Evolutionary conservation across 768 basidiomycete species (phyloP).

Genomic region (Ramaria sp.): DNA sequence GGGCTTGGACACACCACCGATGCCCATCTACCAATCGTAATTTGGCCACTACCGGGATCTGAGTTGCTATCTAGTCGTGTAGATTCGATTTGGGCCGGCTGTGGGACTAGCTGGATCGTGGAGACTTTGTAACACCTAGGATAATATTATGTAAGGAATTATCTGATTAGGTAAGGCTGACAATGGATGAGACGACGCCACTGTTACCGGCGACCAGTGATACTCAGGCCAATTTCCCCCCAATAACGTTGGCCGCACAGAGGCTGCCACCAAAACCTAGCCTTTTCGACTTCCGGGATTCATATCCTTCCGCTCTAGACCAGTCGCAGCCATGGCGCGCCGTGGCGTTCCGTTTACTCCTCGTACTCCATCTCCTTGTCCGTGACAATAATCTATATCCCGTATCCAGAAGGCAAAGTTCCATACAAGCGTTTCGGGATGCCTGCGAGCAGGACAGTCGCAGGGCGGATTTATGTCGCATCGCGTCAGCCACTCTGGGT

Average conservation of each 20-base stretch:
- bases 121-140: not conserved
- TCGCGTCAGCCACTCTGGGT: not conserved
- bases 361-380: slow-evolving; percentile 1
- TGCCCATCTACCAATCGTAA: slow-evolving; percentile 32
- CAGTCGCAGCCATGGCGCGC: not conserved
- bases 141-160: too few relatives aligned
- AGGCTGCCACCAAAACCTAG: not conserved
- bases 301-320: not conserved
- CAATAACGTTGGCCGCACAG: not conserved
- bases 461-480: not conserved
- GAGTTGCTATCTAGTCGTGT: slow-evolving; percentile 11
- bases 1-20: slow-evolving; percentile 56
- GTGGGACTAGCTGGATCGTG: slow-evolving; percentile 40
- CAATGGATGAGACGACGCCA: not conserved
- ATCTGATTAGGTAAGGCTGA: not conserved
- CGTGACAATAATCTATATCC: not conserved
- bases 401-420: not conserved
- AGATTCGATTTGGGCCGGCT: slow-evolving; percentile 35
- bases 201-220: not conserved
- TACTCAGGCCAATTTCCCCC: not conserved
- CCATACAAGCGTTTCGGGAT: not conserved
- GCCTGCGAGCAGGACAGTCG: not conserved
- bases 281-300: not conserved
- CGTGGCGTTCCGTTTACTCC: slow-evolving; percentile 1
- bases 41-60: slow-evolving; percentile 36